A percentile compares a stretch with the other conserved stretches of the same genome.
Evolutionary conservation across 345 rosid species (phyloP).

Genomic region (Gossypium anomalum): DNA sequence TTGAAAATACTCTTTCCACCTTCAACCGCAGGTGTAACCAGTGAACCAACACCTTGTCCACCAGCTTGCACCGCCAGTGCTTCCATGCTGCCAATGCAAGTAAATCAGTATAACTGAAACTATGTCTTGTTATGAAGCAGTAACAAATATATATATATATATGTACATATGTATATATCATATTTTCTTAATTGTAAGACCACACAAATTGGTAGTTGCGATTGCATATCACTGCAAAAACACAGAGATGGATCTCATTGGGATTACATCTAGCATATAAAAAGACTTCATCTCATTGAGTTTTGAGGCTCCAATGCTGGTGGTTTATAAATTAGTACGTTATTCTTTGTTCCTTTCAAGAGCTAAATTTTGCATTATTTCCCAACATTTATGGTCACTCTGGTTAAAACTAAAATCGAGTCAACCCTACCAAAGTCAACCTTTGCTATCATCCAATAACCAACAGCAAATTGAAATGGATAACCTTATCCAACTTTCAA

Average conservation of each 20-base stretch:
- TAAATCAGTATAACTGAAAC: not conserved
- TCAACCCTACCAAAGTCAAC: constrained; percentile 10
- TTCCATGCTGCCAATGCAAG: constrained; percentile 10
- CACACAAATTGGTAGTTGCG: not conserved
- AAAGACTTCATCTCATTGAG: not conserved
- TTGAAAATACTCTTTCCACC: constrained; percentile 12
- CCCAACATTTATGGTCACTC: not conserved
- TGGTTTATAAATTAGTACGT: not conserved
- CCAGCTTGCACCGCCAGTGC: not conserved
- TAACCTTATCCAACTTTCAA: not conserved
- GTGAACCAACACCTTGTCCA: not conserved
- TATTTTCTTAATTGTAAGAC: not conserved
- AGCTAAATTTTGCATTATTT: not conserved
- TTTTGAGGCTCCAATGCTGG: not conserved
- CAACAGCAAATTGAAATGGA: not conserved
- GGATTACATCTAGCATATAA: not conserved
- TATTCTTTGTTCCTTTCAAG: not conserved
- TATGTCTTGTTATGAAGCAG: not conserved
- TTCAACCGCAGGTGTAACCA: not conserved
- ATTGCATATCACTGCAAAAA: not conserved
- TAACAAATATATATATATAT: not conserved
- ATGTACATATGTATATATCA: not conserved
- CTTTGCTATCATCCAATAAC: not conserved
- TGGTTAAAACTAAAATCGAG: not conserved
- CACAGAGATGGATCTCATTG: not conserved